Evolutionary conservation across 1,139 yeast genomes (phyloP).

Genomic region (Nakaseomyces delphensis): DNA sequence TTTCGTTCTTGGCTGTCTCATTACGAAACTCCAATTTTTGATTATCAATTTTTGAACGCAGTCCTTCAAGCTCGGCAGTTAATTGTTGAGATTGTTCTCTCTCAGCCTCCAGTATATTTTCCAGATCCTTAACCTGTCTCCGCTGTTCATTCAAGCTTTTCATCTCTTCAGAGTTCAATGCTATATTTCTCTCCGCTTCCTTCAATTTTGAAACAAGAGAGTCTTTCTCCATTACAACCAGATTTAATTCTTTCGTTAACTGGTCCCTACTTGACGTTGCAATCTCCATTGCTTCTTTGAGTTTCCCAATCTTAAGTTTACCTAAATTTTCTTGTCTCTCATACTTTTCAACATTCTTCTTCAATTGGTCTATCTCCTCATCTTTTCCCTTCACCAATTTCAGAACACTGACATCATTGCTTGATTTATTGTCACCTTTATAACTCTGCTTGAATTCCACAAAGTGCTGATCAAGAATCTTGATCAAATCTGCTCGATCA

Average conservation of each 20-base stretch:
- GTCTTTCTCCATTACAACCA: constrained; percentile 3
- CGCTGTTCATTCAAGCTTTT: constrained; percentile 6
- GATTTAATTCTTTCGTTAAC: constrained; percentile 9
- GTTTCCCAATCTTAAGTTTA: constrained; percentile 13
- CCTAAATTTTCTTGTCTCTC: constrained; percentile 36
- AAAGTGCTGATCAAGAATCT: constrained; percentile 19
- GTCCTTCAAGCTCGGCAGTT: constrained; percentile 9
- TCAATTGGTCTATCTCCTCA: constrained; percentile 38
- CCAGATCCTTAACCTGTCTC: constrained; percentile 16
- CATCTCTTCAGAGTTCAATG: neutral
- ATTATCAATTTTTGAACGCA: constrained; percentile 9
- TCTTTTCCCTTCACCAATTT: constrained; percentile 29
- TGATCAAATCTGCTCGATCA: constrained; percentile 17
- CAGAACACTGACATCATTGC: constrained; percentile 14
- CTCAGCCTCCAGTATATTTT: constrained; percentile 15
- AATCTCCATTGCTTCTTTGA: constrained; percentile 8
- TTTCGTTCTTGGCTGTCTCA: constrained; percentile 30
- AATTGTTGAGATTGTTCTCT: constrained; percentile 7
- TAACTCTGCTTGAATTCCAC: constrained; percentile 6
- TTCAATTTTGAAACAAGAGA: neutral
- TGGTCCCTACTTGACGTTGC: constrained; percentile 11
- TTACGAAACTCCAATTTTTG: constrained; percentile 15
- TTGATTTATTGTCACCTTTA: neutral
- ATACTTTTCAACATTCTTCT: constrained; percentile 73
- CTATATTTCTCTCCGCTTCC: neutral